Evolutionary conservation across 768 basidiomycete genomes (phyloP), one percentile per base, ranked within the genome.

Genomic region (Plicaturopsis crispa): DNA sequence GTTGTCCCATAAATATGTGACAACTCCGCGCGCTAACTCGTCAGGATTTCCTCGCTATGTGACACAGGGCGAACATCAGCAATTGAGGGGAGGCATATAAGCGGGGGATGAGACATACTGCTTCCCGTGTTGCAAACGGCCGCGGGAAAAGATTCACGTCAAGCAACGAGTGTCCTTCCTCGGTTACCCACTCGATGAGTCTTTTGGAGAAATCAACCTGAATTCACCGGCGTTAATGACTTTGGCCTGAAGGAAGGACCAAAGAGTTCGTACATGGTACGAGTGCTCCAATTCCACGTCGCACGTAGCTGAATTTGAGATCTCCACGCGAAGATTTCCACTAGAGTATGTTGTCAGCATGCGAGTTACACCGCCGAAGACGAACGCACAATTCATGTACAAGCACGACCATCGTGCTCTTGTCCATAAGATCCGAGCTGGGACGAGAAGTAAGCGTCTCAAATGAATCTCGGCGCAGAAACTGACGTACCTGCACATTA

Each of bases 1-100:
- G 51, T 97, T 94, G 57, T 98, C 94, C 96, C 96, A 99, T 8
- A 98, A 58, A 55, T 97, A 94, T 3, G 70, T 69, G 41, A 94
- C 55, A 17, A 93, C 61, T 20, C 84, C 76, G 34, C 57, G 68
- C 6, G 67, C 70, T 30, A 68, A 65, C 31, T 71, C 66, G 33
- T 67, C 70, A 12, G 60, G 44, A 46, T 67, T 76, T 6, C 56
- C 42, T 24, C 67, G 61, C 71, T 72, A 20, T 28, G 21, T 33
- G 33, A 18, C 17, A 32, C 31, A 20, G n/a, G n/a, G n/a, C n/a
- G n/a, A n/a, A n/a, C n/a, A n/a, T n/a, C n/a, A n/a, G 32, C 14
- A 31, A 14, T 44, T 13, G 14, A 18, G 24, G 44, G 24, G 14
- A 32, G 6, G n/a, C 6, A 31, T 31, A 16, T 31, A 33, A 32